Conservation (phyloP, 148 eudicot genomes). For the Rhododendron williamsianum region DNA sequence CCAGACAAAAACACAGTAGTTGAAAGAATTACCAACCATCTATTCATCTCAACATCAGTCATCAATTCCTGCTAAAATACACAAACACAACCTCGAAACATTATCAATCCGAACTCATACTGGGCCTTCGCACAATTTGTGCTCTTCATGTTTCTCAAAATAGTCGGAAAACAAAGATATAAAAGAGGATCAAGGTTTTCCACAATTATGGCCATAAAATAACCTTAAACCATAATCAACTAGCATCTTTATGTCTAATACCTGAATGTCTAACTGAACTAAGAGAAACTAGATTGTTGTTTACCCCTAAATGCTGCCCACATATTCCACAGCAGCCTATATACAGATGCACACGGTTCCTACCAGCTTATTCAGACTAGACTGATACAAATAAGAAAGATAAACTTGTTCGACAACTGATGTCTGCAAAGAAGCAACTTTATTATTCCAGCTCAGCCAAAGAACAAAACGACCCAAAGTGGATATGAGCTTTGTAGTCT, state of each 20-base stretch:
- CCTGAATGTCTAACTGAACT: slow-evolving; percentile 6
- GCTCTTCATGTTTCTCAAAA: neutral
- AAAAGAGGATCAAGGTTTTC: neutral
- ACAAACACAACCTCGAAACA: neutral
- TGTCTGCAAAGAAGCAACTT: neutral
- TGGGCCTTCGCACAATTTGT: neutral
- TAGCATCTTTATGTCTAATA: neutral
- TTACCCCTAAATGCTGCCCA: slow-evolving; percentile 10
- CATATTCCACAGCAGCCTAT: slow-evolving; percentile 8
- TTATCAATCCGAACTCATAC: neutral
- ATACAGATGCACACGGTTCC: slow-evolving; percentile 12
- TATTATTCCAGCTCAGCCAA: slow-evolving; percentile 9
- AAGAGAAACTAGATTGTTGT: neutral
- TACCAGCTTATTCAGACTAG: slow-evolving; percentile 9
- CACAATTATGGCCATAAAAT: neutral
- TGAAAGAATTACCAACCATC: neutral
- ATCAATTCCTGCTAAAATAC: neutral
- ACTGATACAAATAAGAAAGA: neutral
- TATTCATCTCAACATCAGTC: neutral
- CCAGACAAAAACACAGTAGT: neutral
- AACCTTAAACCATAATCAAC: neutral
- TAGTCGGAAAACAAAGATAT: neutral
- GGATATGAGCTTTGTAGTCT: neutral
- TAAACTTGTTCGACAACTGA: neutral
- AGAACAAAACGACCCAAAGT: neutral